Evolutionary conservation across 1,284 basidiomycete genomes (phyloP).

Genomic region (Ceratobasidium sp.): DNA sequence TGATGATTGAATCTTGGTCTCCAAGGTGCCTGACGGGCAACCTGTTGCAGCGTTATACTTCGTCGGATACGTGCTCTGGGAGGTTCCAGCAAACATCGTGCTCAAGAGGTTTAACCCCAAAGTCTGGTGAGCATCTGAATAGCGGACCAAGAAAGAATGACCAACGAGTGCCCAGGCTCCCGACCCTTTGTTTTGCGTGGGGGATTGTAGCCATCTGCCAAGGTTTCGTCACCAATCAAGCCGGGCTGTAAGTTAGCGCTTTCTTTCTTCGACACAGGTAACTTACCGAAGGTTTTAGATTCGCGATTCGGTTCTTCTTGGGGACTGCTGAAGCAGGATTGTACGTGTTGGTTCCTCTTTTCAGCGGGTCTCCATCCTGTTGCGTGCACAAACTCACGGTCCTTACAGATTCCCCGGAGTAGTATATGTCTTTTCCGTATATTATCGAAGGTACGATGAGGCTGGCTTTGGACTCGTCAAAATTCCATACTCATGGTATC

Average conservation of each 20-base stretch:
- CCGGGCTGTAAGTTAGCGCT: constrained; percentile 67
- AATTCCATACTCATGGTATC: not conserved
- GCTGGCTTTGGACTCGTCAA: not conserved
- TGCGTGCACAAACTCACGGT: too few species aligned
- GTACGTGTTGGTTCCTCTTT: constrained; percentile 29
- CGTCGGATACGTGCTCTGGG: constrained; percentile 75
- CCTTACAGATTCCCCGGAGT: constrained; percentile 66
- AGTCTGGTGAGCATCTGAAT: constrained; percentile 57
- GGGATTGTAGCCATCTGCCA: constrained; percentile 71
- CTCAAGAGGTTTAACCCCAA: constrained; percentile 71
- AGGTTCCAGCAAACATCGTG: constrained; percentile 76
- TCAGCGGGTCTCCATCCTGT: too few species aligned
- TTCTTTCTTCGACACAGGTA: constrained; percentile 62
- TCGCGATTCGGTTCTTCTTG: constrained; percentile 55
- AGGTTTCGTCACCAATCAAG: constrained; percentile 70
- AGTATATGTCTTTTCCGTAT: constrained; percentile 72
- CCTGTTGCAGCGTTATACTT: constrained; percentile 67
- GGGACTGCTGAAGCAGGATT: constrained; percentile 70
- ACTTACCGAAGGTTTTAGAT: not conserved
- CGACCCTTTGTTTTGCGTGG: constrained; percentile 70
- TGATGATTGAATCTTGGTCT: constrained; percentile 45
- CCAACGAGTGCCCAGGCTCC: constrained; percentile 58
- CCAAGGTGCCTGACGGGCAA: constrained; percentile 48
- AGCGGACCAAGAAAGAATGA: not conserved
- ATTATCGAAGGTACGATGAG: constrained; percentile 64